Evolutionary conservation across 2,329 filamentous ascomycete species (phyloP), one percentile per base, ranked within the genome.

Genomic region (Phialophora expanda): DNA sequence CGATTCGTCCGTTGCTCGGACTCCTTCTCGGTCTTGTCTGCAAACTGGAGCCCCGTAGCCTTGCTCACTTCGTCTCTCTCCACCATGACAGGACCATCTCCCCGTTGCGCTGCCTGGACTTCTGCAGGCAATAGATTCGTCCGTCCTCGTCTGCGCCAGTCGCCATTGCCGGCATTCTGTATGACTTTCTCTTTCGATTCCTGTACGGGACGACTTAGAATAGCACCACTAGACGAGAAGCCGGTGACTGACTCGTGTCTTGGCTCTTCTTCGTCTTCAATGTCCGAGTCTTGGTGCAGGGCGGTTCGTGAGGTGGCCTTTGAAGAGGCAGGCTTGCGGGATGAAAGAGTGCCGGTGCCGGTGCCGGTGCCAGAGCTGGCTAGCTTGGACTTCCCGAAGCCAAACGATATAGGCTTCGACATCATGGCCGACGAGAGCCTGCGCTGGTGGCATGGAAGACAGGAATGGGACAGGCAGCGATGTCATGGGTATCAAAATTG

Each of bases 71-170:
- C 78, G 58, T 85, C 81, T 59, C 81, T 78, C 66, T 85, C 82
- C 11, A 81, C 78, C 2, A 76, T 74, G 26, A 79, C 77, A 34
- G 73, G 71, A 50, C 74, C 73, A 30, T 75, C 76, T 44, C 76
- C 76, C 61, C 75, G 73, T 62, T 75, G 73, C 34, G 76, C 80
- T 72, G 79, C 80, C 70, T 79, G 79, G 48, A 85, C 85, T 67
- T 85, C 85, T 6, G 73, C 76, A n/a, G 86, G 87, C n/a, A 89
- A 78, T 14, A 85, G 75, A 74, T 86, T 88, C 76, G 82, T 87
- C 64, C 79, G 78, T 44, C 75, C 74, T 67, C 78, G 77, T 67
- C 82, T 82, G 68, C 80, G 81, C 67, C 75, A 72, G 64, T 73
- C 79, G 78, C 64, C 87, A 85, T 65, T 83, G 81, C 72, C 84